A percentile compares a stretch with the other conserved stretches of the same genome.
Conservation (phyloP, 805 yeast genomes). For the Yarrowia phangngaensis region DNA sequence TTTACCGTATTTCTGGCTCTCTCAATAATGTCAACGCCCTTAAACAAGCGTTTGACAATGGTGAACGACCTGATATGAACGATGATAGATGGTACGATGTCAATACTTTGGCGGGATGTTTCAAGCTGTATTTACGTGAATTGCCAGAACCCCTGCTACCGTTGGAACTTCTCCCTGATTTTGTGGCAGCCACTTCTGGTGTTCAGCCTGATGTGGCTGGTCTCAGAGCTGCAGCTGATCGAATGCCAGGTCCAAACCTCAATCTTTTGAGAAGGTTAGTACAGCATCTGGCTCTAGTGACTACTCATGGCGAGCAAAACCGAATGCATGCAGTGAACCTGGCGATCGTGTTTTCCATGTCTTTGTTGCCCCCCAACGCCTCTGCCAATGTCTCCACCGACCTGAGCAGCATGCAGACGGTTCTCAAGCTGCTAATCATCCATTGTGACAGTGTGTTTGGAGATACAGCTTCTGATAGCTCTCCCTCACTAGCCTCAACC, state of each 20-base stretch:
- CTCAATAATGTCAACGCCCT: conserved; percentile 54
- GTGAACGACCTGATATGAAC: conserved; percentile 45
- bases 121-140: conserved; percentile 78
- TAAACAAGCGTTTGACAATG: conserved; percentile 54
- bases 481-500: background rate
- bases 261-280: conserved; percentile 63
- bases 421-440: conserved; percentile 49
- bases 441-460: conserved; percentile 35
- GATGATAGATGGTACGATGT: conserved; percentile 68
- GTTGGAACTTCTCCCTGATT: conserved; percentile 57
- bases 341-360: conserved; percentile 81
- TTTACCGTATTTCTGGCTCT: conserved; percentile 72
- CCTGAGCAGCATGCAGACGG: conserved; percentile 52
- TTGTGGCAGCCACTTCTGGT: conserved; percentile 40
- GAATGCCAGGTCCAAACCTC: conserved; percentile 64
- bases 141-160: conserved; percentile 80
- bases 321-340: conserved; percentile 86
- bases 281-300: conserved; percentile 65
- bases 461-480: no score
- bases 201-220: conserved; percentile 28
- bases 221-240: conserved; percentile 33
- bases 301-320: conserved; percentile 61
- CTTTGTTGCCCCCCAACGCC: conserved; percentile 44
- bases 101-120: conserved; percentile 83
- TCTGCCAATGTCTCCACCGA: conserved; percentile 46